phyloP scores from a whole-genome alignment of 768 basidiomycete species.

The Fistulinella prunicolor region DNA sequence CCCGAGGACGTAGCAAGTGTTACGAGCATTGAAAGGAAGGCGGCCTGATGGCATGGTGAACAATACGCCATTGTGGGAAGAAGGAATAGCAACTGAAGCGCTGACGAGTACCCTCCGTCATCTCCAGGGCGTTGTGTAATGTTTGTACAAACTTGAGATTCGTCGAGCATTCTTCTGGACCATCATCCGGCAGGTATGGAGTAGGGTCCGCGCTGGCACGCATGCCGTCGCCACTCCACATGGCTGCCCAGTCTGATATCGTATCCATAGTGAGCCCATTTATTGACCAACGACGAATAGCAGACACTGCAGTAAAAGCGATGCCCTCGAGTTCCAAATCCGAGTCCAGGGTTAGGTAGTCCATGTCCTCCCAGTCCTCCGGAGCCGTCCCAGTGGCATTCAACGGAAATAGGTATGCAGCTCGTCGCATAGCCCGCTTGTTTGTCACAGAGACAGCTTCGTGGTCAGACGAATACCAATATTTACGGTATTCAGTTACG shows the following conservation, averaged over 20 bases:
- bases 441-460: neutral
- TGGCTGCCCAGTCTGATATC: neutral
- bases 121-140: neutral
- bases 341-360: neutral
- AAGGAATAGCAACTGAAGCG: neutral
- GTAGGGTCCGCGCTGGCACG: neutral
- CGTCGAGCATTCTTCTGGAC: neutral
- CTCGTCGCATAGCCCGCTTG: neutral
- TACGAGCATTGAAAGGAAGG: constrained; percentile 27
- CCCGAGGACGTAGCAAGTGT: constrained; percentile 20
- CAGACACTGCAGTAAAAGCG: neutral
- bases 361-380: neutral
- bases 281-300: neutral
- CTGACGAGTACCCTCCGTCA: neutral
- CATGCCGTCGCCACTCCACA: too few species aligned
- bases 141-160: neutral
- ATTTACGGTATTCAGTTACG: neutral
- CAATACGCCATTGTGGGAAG: constrained; percentile 18
- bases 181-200: neutral
- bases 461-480: neutral
- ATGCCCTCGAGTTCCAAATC: neutral
- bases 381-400: neutral
- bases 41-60: constrained; percentile 2
- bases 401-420: neutral
- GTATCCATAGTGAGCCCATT: neutral